Percentiles rank a stretch among this genome's conserved stretches.
Conservation (phyloP, 257 asterid species). For the Ocimum tenuiflorum region DNA sequence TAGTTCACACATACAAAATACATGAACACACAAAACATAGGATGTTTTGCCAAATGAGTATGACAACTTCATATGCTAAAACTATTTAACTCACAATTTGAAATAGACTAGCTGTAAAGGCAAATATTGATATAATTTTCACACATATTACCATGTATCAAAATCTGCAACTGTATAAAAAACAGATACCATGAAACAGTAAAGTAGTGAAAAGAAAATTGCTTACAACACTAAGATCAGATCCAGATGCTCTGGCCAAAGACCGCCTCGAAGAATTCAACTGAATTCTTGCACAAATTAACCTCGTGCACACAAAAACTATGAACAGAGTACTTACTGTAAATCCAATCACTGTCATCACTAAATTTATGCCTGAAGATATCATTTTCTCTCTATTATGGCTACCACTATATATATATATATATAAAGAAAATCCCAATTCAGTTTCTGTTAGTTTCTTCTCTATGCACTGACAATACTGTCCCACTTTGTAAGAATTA, state of each 20-base stretch:
- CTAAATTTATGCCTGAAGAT: conserved; percentile 61
- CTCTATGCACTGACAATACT: not conserved
- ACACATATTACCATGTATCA: not conserved
- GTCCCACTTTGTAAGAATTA: conserved; percentile 7
- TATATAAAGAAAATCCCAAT: conserved; percentile 11
- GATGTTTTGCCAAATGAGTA: not conserved
- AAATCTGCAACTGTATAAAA: conserved; percentile 15
- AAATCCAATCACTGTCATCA: conserved; percentile 89
- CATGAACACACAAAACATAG: conserved; percentile 13
- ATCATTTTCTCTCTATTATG: conserved; percentile 31
- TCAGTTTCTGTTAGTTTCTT: not conserved
- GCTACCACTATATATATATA: too few species aligned
- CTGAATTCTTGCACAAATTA: conserved; percentile 72
- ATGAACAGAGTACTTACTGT: conserved; percentile 63
- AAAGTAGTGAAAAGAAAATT: conserved; percentile 2
- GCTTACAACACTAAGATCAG: conserved; percentile 71
- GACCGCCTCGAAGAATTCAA: conserved; percentile 44
- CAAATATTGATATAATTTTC: not conserved
- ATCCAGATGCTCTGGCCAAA: conserved; percentile 43
- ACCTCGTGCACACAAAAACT: conserved; percentile 78
- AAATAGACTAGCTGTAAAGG: conserved; percentile 7
- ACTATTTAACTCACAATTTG: not conserved
- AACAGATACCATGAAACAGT: not conserved
- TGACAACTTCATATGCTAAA: not conserved
- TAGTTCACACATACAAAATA: not conserved